A percentile compares a stretch with the other conserved stretches of the same genome.
These are phyloP conservation scores for Solanum chilense DNA, from an alignment of 257 asterid genomes.

Conservation along the genomic window DNA sequence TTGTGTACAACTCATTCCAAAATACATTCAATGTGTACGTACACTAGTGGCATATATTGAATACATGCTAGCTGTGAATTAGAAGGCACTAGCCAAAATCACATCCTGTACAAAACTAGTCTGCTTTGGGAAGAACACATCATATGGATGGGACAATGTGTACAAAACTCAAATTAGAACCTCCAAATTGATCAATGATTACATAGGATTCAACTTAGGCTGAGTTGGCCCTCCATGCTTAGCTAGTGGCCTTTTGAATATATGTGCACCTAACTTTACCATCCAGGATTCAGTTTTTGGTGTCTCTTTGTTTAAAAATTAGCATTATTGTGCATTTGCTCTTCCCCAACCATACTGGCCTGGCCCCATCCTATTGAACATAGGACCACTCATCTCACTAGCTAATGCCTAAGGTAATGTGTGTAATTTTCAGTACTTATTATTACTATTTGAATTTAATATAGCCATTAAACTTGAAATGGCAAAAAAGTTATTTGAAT, in stretches of 20 bases:
- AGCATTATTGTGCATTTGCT: background rate
- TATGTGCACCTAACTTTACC: background rate
- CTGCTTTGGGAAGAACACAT: background rate
- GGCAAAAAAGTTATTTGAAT: background rate
- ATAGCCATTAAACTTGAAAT: background rate
- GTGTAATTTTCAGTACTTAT: background rate
- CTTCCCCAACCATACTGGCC: background rate
- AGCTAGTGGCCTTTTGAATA: background rate
- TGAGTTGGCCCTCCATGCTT: background rate
- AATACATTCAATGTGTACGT: background rate
- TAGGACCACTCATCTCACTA: background rate
- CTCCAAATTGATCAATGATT: background rate
- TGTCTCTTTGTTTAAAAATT: background rate
- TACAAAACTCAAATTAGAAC: background rate
- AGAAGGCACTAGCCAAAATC: background rate
- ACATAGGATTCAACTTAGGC: background rate
- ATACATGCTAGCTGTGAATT: background rate
- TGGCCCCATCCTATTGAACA: background rate
- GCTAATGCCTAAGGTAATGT: background rate
- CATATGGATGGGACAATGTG: background rate
- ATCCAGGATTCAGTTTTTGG: background rate
- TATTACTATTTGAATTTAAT: background rate
- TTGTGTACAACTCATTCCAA: background rate
- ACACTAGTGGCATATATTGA: background rate
- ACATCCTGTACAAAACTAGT: background rate